These are phyloP conservation scores for Candida silvatica DNA, from an alignment of 805 yeast genomes.

Conservation along the genomic window DNA sequence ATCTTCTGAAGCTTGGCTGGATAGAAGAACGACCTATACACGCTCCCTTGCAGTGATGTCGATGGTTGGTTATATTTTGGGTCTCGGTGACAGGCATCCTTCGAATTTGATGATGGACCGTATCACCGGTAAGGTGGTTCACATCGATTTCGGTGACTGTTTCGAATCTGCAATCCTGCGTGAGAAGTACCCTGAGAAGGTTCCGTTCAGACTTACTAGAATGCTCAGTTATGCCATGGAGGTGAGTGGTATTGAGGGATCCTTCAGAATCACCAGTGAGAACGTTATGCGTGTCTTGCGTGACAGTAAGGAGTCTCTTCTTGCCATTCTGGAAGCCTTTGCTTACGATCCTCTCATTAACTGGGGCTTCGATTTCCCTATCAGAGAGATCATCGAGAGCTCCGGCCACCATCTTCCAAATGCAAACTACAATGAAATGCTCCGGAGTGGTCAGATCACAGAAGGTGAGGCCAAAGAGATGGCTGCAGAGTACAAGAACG, in stretches of 20 bases:
- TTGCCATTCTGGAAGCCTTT: constrained; percentile 97
- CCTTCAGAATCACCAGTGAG: constrained; percentile 92
- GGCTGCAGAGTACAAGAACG: constrained; percentile 62
- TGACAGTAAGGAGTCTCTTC: constrained; percentile 88
- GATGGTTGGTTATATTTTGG: constrained; percentile 95
- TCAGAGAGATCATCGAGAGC: constrained; percentile 65
- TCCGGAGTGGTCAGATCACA: constrained; percentile 66
- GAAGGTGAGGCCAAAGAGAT: constrained; percentile 68
- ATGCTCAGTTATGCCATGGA: constrained; percentile 99
- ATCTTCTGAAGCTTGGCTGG: constrained; percentile 96
- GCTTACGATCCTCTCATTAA: constrained; percentile 97
- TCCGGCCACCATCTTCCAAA: constrained; percentile 64
- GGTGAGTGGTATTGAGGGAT: constrained; percentile 96
- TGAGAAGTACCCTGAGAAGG: constrained; percentile 97
- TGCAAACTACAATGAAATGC: constrained; percentile 58
- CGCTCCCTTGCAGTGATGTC: constrained; percentile 97
- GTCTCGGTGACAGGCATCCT: constrained; percentile 97
- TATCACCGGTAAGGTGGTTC: constrained; percentile 90
- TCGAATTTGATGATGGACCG: constrained; percentile 93
- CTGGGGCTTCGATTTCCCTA: constrained; percentile 96
- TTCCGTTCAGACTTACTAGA: constrained; percentile 92
- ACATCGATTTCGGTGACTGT: constrained; percentile 98
- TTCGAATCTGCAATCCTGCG: constrained; percentile 96
- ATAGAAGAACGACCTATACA: constrained; percentile 92
- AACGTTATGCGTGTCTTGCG: constrained; percentile 93